Evolutionary conservation across 257 asterid genomes (phyloP).

Genomic region (Forsythia viridissima): DNA sequence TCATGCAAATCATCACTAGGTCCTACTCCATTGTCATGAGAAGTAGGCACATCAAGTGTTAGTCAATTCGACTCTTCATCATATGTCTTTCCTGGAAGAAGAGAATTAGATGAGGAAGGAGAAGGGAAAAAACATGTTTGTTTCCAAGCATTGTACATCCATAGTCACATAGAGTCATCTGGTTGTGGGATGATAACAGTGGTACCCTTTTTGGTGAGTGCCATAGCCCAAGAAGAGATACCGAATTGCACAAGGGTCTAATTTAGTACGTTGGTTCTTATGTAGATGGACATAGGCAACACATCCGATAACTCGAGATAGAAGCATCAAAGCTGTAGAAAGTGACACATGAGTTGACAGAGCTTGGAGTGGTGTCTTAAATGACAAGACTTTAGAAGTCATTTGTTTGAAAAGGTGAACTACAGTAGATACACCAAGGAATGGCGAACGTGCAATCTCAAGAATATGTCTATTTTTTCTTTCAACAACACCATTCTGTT

Average conservation of each 20-base stretch:
- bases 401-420: neutral
- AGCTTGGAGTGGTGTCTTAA: neutral
- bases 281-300: neutral
- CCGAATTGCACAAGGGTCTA: neutral
- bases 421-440: neutral
- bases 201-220: neutral
- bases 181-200: neutral
- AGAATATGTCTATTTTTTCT: neutral
- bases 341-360: neutral
- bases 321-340: neutral
- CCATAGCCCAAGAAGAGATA: neutral
- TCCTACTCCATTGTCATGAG: neutral
- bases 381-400: neutral
- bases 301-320: neutral
- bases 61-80: neutral
- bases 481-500: neutral
- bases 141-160: neutral
- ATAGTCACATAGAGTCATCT: neutral
- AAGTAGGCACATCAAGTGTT: neutral
- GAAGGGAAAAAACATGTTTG: neutral
- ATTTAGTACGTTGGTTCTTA: neutral
- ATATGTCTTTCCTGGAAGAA: neutral
- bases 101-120: neutral
- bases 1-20: no score
- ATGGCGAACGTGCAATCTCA: neutral